phyloP scores from a whole-genome alignment of 176 grass and related monocot genomes.

The Carex littledalei region DNA sequence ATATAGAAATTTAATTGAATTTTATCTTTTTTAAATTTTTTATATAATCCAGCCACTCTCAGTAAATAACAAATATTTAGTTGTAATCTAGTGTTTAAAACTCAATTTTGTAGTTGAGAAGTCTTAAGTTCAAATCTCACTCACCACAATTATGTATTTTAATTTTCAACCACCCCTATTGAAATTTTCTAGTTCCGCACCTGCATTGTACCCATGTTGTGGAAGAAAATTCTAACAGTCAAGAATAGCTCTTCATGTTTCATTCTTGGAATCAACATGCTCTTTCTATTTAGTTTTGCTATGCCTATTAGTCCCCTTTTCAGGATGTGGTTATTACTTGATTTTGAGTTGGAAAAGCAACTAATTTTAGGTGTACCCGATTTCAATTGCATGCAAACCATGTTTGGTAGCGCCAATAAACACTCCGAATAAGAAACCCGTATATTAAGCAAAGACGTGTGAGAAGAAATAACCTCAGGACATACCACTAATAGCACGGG shows the following conservation, averaged over 20 bases:
- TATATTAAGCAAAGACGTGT: background rate
- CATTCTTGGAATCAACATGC: background rate
- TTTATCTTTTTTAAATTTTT: no score
- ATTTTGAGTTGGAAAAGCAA: background rate
- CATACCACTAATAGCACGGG: background rate
- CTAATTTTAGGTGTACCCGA: background rate
- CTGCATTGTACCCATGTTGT: background rate
- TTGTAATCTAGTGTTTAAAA: no score
- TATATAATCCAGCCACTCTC: no score
- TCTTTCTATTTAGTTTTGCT: background rate
- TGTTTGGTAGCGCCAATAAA: background rate
- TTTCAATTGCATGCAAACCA: background rate
- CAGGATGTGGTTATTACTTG: background rate
- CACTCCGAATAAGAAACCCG: background rate
- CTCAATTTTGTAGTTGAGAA: no score
- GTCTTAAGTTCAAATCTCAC: no score
- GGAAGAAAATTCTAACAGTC: background rate
- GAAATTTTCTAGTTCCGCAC: background rate
- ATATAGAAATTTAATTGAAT: no score
- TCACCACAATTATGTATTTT: no score
- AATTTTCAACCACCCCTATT: no score
- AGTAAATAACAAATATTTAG: no score
- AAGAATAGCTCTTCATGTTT: background rate
- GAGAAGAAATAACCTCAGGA: background rate
- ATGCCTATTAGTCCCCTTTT: background rate